These are phyloP conservation scores for Metarhizium album DNA, from an alignment of 2,329 filamentous ascomycete species.

Conservation along the genomic window DNA sequence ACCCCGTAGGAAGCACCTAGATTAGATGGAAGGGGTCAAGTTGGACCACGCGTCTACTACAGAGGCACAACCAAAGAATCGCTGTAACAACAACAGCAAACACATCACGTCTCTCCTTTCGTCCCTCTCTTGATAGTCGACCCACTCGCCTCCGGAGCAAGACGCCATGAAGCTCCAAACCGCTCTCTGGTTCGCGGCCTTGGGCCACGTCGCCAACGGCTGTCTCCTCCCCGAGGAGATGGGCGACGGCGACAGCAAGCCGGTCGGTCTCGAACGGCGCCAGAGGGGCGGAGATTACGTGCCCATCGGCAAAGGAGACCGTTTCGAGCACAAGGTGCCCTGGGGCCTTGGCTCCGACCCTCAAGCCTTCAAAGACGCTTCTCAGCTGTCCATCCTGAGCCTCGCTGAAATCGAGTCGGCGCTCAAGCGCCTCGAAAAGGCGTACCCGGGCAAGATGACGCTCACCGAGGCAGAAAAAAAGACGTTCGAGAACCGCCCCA, in stretches of 20 bases:
- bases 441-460: slow-evolving; percentile 27
- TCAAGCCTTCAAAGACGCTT: slow-evolving; percentile 19
- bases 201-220: slow-evolving; percentile 14
- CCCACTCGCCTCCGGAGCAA: too few species aligned
- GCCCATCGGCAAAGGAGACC: slow-evolving; percentile 31
- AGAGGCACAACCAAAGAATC: too few species aligned
- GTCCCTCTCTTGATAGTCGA: too few species aligned
- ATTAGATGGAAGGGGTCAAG: too few species aligned
- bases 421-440: slow-evolving; percentile 28
- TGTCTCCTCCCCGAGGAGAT: slow-evolving; percentile 29
- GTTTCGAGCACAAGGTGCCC: slow-evolving; percentile 24
- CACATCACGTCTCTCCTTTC: too few species aligned
- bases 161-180: slow-evolving; percentile 20
- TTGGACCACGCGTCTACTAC: too few species aligned
- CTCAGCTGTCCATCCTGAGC: slow-evolving; percentile 29
- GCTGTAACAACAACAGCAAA: too few species aligned
- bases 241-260: slow-evolving; percentile 6
- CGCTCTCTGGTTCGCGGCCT: slow-evolving; percentile 9
- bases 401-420: slow-evolving; percentile 33
- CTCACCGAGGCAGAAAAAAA: slow-evolving; percentile 33
- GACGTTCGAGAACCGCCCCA: slow-evolving; percentile 25
- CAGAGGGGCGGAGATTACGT: slow-evolving; percentile 1
- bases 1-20: too few species aligned
- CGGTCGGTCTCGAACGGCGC: background rate
- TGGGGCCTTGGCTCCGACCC: slow-evolving; percentile 23